Evolutionary conservation across 306 rosid species (phyloP), one percentile per base, ranked within the genome.

Genomic region (Castanospermum australe): DNA sequence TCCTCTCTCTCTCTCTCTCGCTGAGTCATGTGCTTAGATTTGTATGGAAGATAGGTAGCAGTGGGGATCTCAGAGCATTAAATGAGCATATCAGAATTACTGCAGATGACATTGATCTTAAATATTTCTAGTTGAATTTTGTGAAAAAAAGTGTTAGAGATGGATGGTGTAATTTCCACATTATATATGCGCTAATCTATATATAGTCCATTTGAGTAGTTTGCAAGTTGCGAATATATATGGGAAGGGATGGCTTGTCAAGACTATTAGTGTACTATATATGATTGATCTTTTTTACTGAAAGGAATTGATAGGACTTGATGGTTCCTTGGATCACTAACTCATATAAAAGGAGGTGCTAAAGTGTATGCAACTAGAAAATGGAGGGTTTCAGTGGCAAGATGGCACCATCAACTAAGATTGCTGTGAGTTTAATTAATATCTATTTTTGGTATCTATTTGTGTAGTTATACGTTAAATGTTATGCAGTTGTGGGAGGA

Each of bases 291-390:
- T 38, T 50, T 71, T 4, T 52, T 45, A 48, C 67, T 50, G 84
- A 80, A 80, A 71, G 67, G 32, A 64, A 65, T 82, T 69, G 73
- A 76, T 30, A 51, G 79, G 68, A 77, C 55, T 39, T 61, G 86
- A 70, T 62, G 69, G 67, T 71, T 52, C 70, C 68, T 71, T 77
- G 79, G 59, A 75, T 68, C 78, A 59, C 56, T 67, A 30, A 52
- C 67, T 76, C 47, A 61, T 38, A 60, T 76, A 25, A 60, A 67
- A 68, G 78, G 17, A 25, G 66, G 67, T 81, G 36, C 48, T n/a
- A n/a, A 67, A 44, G 39, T 38, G 57, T 38, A 38, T 14, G 54
- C 21, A 20, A 21, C 82, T 30, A 41, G 60, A 55, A 44, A 54
- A 71, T 30, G 36, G 25, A 68, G 51, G 50, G 28, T 56, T 51